Evolutionary conservation across 2,329 filamentous ascomycete species (phyloP).

Genomic region (Ophiostoma sp.): DNA sequence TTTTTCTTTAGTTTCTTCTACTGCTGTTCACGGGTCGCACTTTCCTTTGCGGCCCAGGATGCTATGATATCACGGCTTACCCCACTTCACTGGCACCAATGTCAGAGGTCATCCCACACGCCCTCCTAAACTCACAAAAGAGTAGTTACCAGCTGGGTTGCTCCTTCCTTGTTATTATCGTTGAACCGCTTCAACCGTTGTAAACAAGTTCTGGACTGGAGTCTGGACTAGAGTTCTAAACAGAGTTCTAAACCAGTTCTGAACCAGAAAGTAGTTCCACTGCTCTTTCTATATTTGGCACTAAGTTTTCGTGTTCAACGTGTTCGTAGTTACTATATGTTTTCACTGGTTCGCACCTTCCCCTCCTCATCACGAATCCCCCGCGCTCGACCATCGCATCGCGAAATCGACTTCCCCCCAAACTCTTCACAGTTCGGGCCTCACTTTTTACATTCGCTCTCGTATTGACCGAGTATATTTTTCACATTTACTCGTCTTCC

Average conservation of each 20-base stretch:
- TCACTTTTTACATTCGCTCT: constrained; percentile 10
- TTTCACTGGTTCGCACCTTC: not conserved
- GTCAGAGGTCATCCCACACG: not conserved
- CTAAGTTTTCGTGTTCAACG: not conserved
- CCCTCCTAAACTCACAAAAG: not conserved
- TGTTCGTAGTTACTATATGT: not conserved
- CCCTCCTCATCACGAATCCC: not conserved
- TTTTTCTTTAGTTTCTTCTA: not conserved
- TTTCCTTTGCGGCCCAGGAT: not conserved
- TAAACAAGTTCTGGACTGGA: not conserved
- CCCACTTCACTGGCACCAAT: not conserved
- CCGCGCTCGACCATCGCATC: not conserved
- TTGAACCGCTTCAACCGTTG: not conserved
- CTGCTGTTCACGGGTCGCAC: not conserved
- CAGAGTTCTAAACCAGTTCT: not conserved
- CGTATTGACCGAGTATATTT: not conserved
- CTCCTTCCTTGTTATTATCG: not conserved
- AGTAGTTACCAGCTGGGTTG: not conserved
- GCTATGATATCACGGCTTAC: constrained; percentile 1
- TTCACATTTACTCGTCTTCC: not conserved
- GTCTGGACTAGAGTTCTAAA: not conserved
- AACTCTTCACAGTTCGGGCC: not conserved
- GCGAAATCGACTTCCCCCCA: not conserved
- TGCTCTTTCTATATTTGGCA: not conserved
- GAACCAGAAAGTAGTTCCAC: not conserved